Evolutionary conservation across 2,329 filamentous ascomycete genomes (phyloP), one percentile per base, ranked within the genome.

Genomic region (Penicillium thymicola): DNA sequence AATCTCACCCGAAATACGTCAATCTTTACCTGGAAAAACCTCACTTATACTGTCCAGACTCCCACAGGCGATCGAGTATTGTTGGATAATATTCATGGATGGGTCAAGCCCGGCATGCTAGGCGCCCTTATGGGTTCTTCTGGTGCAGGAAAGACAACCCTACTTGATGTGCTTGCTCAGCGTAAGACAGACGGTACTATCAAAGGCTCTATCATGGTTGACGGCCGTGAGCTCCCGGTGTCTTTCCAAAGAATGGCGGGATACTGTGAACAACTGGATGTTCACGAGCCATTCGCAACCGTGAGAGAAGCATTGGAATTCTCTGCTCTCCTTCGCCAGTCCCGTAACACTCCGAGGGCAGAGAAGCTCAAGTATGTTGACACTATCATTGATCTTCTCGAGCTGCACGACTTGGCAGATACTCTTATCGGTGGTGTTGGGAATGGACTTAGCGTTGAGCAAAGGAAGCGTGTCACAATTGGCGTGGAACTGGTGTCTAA

Each of bases 41-140:
- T 91, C n/a, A 81, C 77, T 0, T 90, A 90, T 65, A 87, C 83
- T 0, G 87, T 91, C 59, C 80, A 82, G 59, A 85, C 82, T 0
- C 77, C 81, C 0, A 70, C 74, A 0, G 82, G 82, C 6, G 68
- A 72, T 41, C 79, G 81, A 10, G 77, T 82, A 65, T 76, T 89
- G 0, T 75, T 89, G 44, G 84, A 88, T 65, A 80, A 86, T n/a
- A 82, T 92, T 48, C 85, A 81, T 54, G 89, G 89, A 0, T 92
- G 89, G 66, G 88, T 85, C 1, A 90, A 90, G 67, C 89, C 89
- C 0, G 89, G 89, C 9, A 78, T 87, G 54, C 83, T 93, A 76
- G 83, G 89, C 9, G 89, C 89, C 0, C 77, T 93, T 0, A 89
- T 92, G 78, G 89, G 90, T 25, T 86, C 87, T 2, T 89, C 84